A percentile compares a stretch with the other conserved stretches of the same genome.
These are phyloP conservation scores for Globisporangium sylvaticum DNA, from an alignment of 352 stramenopile genomes.

Conservation along the genomic window DNA sequence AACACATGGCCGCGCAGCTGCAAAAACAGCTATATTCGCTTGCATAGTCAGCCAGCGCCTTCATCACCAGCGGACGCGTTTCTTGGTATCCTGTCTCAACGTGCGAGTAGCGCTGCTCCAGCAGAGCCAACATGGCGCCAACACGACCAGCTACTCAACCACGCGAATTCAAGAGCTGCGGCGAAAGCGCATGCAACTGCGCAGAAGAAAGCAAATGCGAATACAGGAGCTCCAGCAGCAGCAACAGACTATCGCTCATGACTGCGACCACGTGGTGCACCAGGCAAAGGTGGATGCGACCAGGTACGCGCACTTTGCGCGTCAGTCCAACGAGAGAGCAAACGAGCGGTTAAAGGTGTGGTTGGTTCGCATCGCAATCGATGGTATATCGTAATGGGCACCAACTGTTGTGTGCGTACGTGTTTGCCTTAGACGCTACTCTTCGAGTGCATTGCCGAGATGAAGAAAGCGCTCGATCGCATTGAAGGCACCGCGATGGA, in stretches of 20 bases:
- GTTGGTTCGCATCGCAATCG: background rate
- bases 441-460: constrained; percentile 37
- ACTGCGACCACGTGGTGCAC: constrained; percentile 9
- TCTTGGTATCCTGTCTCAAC: background rate
- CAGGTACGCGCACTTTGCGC: constrained; percentile 5
- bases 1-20: background rate
- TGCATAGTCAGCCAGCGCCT: no score
- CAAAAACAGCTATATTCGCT: no score
- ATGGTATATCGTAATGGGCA: background rate
- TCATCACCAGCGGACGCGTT: background rate
- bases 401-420: background rate
- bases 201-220: background rate
- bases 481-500: constrained; percentile 26
- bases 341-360: constrained; percentile 13
- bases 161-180: constrained; percentile 10
- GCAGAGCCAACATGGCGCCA: background rate
- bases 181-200: background rate
- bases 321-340: constrained; percentile 5
- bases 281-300: background rate
- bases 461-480: constrained; percentile 32
- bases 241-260: constrained; percentile 4
- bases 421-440: constrained; percentile 22
- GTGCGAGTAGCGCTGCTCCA: background rate
- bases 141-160: background rate
- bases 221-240: constrained; percentile 10